Evolutionary conservation across 805 yeast species (phyloP), one percentile per base, ranked within the genome.

Genomic region (Starmerella geochares): DNA sequence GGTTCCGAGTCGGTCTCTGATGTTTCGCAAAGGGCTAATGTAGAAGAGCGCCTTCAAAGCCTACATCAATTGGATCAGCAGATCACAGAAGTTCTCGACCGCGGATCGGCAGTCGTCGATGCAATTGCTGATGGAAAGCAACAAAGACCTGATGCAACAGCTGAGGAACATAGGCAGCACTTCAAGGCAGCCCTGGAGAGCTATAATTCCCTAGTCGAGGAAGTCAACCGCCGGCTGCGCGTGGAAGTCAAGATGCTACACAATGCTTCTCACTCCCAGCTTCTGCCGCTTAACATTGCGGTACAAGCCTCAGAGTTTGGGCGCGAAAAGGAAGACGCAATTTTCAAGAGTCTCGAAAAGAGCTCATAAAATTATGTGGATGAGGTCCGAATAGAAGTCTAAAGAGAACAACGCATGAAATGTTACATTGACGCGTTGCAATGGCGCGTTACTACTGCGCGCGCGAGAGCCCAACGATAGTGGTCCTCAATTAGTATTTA

Each of bases 301-400:
- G 80, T 80, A 55, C 81, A 81, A 66, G 85, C 86, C 31, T 77
- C 84, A 4, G 73, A 76, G 67, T 73, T 81, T 25, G 86, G 87
- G 2, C 67, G 69, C 35, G 73, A 69, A 54, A 81, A 82, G 61
- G 67, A 82, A 45, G 65, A 69, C 9, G 72, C 71, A 47, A 46
- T 65, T 3, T 60, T 62, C 58, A 57, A 58, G 43, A 14, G 60
- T 59, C 4, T 48, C 72, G 46, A 40, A 13, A 66, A 33, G 25
- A 4, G 19, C 14, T 29, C 32, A 5, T 29, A 29, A n/a, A 11
- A 10, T 10, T 25, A 25, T 6, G n/a, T n/a, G n/a, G n/a, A n/a
- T n/a, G n/a, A n/a, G n/a, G n/a, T n/a, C n/a, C n/a, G n/a, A n/a
- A n/a, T n/a, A n/a, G n/a, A n/a, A n/a, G n/a, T n/a, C n/a, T n/a